Evolutionary conservation across 345 rosid species (phyloP).

Genomic region (Rubroshorea leprosula): DNA sequence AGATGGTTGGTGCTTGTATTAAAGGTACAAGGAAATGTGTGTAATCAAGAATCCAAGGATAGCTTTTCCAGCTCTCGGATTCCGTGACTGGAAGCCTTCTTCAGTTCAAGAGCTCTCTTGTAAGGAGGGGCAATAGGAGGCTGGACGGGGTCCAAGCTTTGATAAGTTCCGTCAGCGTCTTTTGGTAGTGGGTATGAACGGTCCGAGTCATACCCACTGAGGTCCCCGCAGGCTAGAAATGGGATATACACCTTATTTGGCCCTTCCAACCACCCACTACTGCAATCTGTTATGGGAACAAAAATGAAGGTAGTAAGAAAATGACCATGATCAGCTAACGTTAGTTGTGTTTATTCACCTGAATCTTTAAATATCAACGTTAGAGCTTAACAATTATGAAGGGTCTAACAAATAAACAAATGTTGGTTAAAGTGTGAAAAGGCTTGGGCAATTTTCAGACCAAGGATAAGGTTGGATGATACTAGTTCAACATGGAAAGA

Average conservation of each 20-base stretch:
- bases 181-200: constrained; percentile 83
- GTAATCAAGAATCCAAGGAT: constrained; percentile 43
- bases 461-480: too few species aligned
- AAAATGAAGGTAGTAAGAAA: background rate
- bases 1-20: constrained; percentile 14
- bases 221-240: constrained; percentile 88
- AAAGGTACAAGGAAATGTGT: background rate
- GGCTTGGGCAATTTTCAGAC: too few species aligned
- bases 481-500: too few species aligned
- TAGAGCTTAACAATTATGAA: too few species aligned
- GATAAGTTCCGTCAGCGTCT: constrained; percentile 66
- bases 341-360: background rate
- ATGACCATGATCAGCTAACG: background rate
- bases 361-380: background rate
- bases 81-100: constrained; percentile 75
- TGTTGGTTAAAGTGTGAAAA: too few species aligned
- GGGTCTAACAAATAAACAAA: too few species aligned
- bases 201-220: constrained; percentile 83
- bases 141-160: constrained; percentile 84
- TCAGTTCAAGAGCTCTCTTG: constrained; percentile 81
- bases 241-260: constrained; percentile 89
- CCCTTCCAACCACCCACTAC: constrained; percentile 90
- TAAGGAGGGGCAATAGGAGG: constrained; percentile 94
- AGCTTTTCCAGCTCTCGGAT: constrained; percentile 37
- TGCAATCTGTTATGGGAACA: constrained; percentile 54